Conservation (phyloP, 2,329 filamentous ascomycete species). For the Zymoseptoria brevis region DNA sequence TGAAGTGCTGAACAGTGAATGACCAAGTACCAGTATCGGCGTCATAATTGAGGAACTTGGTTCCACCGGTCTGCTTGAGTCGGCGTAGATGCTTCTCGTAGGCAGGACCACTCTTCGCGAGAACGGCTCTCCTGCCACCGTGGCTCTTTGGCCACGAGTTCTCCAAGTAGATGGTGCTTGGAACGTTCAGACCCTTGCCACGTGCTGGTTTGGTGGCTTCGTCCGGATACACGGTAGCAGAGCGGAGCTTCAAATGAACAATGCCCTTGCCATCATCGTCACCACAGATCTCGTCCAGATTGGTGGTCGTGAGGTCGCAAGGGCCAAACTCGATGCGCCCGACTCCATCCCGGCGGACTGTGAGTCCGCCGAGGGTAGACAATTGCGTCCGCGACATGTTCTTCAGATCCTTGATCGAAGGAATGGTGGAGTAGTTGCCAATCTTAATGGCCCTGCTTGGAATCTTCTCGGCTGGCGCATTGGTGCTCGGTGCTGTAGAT, state of each 20-base stretch:
- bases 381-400: conserved; percentile 74
- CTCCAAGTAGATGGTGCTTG: conserved; percentile 76
- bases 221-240: conserved; percentile 78
- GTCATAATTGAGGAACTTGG: conserved; percentile 75
- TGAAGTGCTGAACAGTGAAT: conserved; percentile 93
- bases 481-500: conserved; percentile 17
- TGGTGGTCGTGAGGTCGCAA: conserved; percentile 64
- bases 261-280: conserved; percentile 43
- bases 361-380: conserved; percentile 64
- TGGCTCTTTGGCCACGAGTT: conserved; percentile 82
- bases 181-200: conserved; percentile 87
- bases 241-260: conserved; percentile 67
- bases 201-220: conserved; percentile 69
- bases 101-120: conserved; percentile 54
- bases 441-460: conserved; percentile 35
- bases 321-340: conserved; percentile 72
- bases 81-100: conserved; percentile 76
- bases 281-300: conserved; percentile 71
- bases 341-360: conserved; percentile 72
- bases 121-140: conserved; percentile 45
- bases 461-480: conserved; percentile 12
- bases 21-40: conserved; percentile 75
- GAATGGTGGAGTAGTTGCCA: conserved; percentile 82
- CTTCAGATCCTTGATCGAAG: conserved; percentile 64
- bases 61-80: conserved; percentile 70